Percentiles rank a stretch among this genome's conserved stretches.
phyloP scores from a whole-genome alignment of 129 eudicot genomes.

The Solidago caesia region DNA sequence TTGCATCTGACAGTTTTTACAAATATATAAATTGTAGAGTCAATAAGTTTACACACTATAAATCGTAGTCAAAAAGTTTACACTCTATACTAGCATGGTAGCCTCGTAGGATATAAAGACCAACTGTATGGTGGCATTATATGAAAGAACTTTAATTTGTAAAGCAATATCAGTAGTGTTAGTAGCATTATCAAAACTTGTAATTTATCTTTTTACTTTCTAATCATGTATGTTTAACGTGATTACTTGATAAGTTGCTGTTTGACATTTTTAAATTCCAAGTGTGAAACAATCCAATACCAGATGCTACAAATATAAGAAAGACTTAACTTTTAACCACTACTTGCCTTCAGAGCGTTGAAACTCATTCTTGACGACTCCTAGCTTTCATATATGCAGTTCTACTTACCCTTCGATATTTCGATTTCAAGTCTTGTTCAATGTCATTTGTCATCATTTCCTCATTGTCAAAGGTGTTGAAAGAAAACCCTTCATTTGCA shows the following conservation, averaged over 20 bases:
- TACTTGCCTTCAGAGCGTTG: too few relatives aligned
- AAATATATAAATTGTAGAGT: too few relatives aligned
- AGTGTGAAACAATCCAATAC: neutral
- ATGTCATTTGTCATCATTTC: too few relatives aligned
- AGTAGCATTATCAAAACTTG: neutral
- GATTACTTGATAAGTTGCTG: neutral
- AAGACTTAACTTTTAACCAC: neutral
- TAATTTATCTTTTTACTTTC: neutral
- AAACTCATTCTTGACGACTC: too few relatives aligned
- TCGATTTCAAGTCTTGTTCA: too few relatives aligned
- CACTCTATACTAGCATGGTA: neutral
- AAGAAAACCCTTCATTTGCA: too few relatives aligned
- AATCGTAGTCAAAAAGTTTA: too few relatives aligned
- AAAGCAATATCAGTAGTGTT: neutral
- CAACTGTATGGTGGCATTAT: neutral
- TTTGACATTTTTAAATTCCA: neutral
- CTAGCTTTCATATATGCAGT: too few relatives aligned
- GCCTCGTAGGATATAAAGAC: neutral
- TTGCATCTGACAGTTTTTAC: too few relatives aligned
- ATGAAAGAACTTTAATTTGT: neutral
- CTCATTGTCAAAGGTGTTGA: too few relatives aligned
- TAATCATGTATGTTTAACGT: neutral
- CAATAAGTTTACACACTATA: too few relatives aligned
- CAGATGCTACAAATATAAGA: neutral
- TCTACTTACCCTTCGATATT: too few relatives aligned